Evolutionary conservation across 164 flowering plant genomes (phyloP), one percentile per base, ranked within the genome.

Genomic region (Aristolochia fimbriata): DNA sequence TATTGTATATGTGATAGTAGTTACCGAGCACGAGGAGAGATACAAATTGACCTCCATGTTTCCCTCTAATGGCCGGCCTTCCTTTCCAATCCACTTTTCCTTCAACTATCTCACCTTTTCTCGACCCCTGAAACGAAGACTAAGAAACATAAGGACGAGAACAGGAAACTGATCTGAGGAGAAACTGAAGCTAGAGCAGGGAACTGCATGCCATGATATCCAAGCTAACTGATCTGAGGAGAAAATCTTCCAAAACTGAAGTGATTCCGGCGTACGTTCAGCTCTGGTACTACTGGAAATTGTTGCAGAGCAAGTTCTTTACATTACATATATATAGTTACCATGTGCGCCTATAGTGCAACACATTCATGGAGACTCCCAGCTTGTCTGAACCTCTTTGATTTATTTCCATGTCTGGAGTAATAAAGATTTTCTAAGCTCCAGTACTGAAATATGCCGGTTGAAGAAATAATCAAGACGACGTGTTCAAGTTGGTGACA

Each of bases 21-120:
- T 33, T 74, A 81, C 89, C 80, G 43, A 81, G 71, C 45, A 81
- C 52, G 49, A 76, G 72, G 57, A 77, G 53, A 46, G 87, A 70
- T 55, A 65, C n/a, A 10, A 46, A 57, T 0, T 48, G 25, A 53
- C 94, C 88, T 47, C 90, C 94, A 81, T 86, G 90, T 60, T 68
- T 74, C 51, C 72, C 30, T 72, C 73, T 86, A 30, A 54, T 46
- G 22, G 87, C 86, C 49, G 74, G 14, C 70, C 81, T 78, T 70
- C 94, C 94, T 63, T 37, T 37, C 43, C 43, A 37, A 37, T 37
- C 43, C 43, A 37, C 43, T 10, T 37, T 37, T 10, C 43, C 43
- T 7, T 37, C 43, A 37, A 37, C 43, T 3, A 37, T 37, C 43
- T 37, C 43, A 37, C 43, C 43, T 7, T 37, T 37, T 27, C 30